Evolutionary conservation across 179 eudicot species (phyloP), one percentile per base, ranked within the genome.

Genomic region (Corrigiola litoralis): DNA sequence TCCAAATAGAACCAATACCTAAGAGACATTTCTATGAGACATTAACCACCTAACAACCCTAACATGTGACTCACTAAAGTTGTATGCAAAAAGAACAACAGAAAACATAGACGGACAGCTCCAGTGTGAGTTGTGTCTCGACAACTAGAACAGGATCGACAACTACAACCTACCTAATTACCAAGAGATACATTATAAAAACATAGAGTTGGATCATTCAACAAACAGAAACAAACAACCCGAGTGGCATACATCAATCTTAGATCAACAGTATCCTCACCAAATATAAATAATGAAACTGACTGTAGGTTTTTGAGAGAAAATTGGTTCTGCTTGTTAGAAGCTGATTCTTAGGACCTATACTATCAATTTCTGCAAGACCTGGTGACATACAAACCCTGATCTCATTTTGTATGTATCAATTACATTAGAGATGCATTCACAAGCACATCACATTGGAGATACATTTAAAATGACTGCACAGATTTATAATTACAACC

Each of bases 401-500:
- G 24, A 14, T 16, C 28, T 58, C 1, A 34, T 37, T 33, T 48
- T 18, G 10, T 10, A 38, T 32, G 21, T 4, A 44, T 32, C 60
- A 34, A 31, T 12, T 21, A 51, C 54, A 53, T 24, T 53, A 4
- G 18, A 32, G 10, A 53, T 33, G n/a, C 56, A 44, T 18, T 38
- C 37, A 67, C 53, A 49, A 3, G 28, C 10, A 69, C 45, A n/a
- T 34, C 41, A 12, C 13, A 21, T 20, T 10, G 20, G 46, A 58
- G 5, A 53, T 53, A 28, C 36, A 53, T 25, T 9, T 50, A 27
- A 17, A 27, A 28, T 27, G 29, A 7, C 28, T 16, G 28, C 20
- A 54, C 58, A 44, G 6, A 53, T 45, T n/a, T 42, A 33, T 55
- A 58, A 48, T 51, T 51, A 63, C 70, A 24, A 45, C 36, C 61